These are phyloP conservation scores for Vitis hybrid DNA, from an alignment of 177 flowering plant species.

Conservation along the genomic window DNA sequence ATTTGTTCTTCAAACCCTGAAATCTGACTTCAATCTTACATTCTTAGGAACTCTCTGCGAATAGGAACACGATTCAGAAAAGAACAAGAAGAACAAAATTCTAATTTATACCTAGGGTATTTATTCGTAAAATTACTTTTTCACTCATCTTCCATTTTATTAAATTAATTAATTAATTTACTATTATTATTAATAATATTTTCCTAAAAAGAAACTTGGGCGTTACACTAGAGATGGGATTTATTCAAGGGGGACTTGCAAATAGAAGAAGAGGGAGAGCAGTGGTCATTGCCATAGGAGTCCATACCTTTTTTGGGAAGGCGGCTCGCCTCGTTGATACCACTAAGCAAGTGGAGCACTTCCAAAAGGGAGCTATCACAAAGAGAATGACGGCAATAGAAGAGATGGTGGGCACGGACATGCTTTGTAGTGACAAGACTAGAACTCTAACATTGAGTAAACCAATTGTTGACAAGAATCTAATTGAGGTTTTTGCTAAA, in stretches of 20 bases:
- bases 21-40: too few relatives aligned
- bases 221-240: conserved; percentile 70
- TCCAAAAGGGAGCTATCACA: conserved; percentile 98
- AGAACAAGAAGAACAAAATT: too few relatives aligned
- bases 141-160: too few relatives aligned
- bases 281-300: conserved; percentile 94
- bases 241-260: conserved; percentile 95
- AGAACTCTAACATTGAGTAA: conserved; percentile 92
- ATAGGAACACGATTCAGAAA: too few relatives aligned
- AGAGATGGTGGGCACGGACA: conserved; percentile 99
- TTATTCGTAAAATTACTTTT: too few relatives aligned
- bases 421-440: conserved; percentile 98
- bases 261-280: conserved; percentile 90
- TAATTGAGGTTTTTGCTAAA: conserved; percentile 89
- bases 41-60: too few relatives aligned
- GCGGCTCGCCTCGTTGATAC: conserved; percentile 95
- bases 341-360: conserved; percentile 96
- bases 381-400: conserved; percentile 99
- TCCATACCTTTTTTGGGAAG: conserved; percentile 96
- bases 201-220: too few relatives aligned
- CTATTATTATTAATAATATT: too few relatives aligned
- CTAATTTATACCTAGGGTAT: too few relatives aligned
- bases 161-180: too few relatives aligned
- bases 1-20: too few relatives aligned
- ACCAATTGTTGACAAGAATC: conserved; percentile 85